Conservation (phyloP, 345 rosid species). For the Eucalyptus marginata region DNA sequence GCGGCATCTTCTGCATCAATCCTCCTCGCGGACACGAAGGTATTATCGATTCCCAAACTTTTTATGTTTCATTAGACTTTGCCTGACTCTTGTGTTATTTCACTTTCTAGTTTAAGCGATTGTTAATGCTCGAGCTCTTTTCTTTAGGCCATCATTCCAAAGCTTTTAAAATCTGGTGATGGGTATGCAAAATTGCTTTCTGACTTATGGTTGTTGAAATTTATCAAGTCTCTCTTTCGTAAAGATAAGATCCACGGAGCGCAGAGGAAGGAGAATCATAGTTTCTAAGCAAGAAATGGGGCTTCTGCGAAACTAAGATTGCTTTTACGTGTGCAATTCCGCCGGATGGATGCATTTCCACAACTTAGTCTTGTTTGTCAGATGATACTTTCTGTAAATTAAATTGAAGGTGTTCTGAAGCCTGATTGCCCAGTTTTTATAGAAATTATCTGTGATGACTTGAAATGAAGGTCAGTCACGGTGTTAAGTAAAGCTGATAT, state of each 20-base stretch:
- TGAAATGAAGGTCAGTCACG: not conserved
- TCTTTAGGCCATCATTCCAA: not conserved
- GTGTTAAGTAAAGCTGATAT: not conserved
- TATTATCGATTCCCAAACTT: not conserved
- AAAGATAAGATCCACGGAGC: not conserved
- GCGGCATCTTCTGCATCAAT: accelerated
- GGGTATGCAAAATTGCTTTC: not conserved
- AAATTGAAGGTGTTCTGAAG: not conserved
- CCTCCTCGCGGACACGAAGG: not conserved
- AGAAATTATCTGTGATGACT: not conserved
- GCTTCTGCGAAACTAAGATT: not conserved
- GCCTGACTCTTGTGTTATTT: not conserved
- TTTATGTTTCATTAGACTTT: too few relatives aligned
- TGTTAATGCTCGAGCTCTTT: not conserved
- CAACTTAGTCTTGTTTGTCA: not conserved
- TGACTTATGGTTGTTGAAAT: not conserved
- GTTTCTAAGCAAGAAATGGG: not conserved
- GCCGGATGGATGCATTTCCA: not conserved
- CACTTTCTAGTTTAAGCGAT: not conserved
- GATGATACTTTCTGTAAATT: not conserved
- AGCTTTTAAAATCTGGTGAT: not conserved
- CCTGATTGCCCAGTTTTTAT: not conserved
- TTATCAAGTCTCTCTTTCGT: not conserved
- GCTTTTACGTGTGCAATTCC: not conserved
- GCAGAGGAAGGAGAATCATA: not conserved